Percentiles rank a stretch among this genome's conserved stretches.
Evolutionary conservation across 176 grass and related monocot species (phyloP).

Genomic region (Echinochloa phyllopogon): DNA sequence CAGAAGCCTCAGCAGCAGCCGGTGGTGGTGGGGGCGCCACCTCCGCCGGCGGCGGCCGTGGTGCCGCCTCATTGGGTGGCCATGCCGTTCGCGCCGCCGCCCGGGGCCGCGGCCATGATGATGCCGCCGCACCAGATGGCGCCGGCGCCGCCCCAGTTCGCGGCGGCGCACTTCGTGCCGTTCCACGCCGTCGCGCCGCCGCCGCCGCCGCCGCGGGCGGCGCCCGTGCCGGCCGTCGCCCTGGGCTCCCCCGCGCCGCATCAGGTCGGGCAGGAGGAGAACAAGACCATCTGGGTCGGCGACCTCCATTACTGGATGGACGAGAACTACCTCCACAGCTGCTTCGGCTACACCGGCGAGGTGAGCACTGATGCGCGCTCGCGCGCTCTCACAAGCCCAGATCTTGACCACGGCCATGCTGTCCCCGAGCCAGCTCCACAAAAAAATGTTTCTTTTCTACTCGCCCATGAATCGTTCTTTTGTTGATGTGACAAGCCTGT

Average conservation of each 20-base stretch:
- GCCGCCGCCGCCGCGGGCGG: conserved; percentile 43
- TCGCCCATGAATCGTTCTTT: conserved; percentile 24
- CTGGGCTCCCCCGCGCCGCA: conserved; percentile 46
- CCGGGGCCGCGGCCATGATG: conserved; percentile 67
- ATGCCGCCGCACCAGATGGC: conserved; percentile 86
- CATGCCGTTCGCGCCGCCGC: conserved; percentile 67
- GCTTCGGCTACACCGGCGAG: conserved; percentile 94
- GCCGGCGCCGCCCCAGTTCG: conserved; percentile 75
- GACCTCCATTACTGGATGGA: conserved; percentile 99
- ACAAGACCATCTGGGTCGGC: conserved; percentile 98
- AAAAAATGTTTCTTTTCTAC: conserved; percentile 18
- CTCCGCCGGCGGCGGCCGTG: conserved; percentile 20
- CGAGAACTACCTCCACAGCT: conserved; percentile 95
- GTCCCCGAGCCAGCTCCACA: background rate
- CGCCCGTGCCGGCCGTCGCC: conserved; percentile 4
- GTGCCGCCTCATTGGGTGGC: conserved; percentile 62
- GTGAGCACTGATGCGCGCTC: conserved; percentile 48
- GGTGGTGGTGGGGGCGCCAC: conserved; percentile 52
- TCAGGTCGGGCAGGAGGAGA: conserved; percentile 71
- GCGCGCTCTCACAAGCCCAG: conserved; percentile 10
- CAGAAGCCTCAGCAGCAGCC: conserved; percentile 48
- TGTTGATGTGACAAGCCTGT: conserved; percentile 54
- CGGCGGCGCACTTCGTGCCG: conserved; percentile 75
- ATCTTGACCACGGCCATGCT: conserved; percentile 43
- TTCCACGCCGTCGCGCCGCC: conserved; percentile 60